Evolutionary conservation across 208 protist genomes (phyloP).

Genomic region (Acanthamoeba divionensis): DNA sequence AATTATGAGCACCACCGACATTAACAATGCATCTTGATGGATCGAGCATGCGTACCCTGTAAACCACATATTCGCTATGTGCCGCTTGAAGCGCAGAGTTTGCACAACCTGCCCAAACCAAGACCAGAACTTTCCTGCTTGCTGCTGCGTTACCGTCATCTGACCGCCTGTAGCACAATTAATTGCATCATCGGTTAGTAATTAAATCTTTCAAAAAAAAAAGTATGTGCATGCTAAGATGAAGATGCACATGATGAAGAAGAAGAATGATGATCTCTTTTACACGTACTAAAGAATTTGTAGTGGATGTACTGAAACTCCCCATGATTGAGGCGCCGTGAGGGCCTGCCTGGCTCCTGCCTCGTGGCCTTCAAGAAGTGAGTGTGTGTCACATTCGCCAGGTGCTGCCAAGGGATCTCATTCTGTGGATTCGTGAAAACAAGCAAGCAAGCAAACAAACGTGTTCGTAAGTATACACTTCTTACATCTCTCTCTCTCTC

Average conservation of each 20-base stretch:
- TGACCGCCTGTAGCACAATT: neutral
- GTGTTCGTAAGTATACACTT: neutral
- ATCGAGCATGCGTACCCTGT: conserved; percentile 10
- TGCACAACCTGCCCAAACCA: conserved; percentile 60
- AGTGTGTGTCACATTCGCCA: conserved; percentile 58
- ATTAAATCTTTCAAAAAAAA: no score
- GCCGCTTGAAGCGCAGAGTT: conserved; percentile 59
- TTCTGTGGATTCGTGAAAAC: neutral
- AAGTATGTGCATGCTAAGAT: no score
- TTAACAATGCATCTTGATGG: neutral
- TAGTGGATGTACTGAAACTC: conserved; percentile 63
- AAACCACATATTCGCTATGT: conserved; percentile 59
- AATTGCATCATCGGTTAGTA: neutral
- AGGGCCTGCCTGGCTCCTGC: neutral
- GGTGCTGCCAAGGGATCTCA: conserved; percentile 43
- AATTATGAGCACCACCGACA: no score
- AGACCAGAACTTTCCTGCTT: conserved; percentile 56
- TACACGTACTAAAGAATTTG: conserved; percentile 45
- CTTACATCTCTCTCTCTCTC: no score
- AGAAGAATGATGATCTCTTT: neutral
- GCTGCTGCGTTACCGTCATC: neutral
- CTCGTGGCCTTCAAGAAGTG: conserved; percentile 54
- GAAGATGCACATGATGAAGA: neutral
- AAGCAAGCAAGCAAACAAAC: no score
- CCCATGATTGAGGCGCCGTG: conserved; percentile 14